Evolutionary conservation across 345 rosid genomes (phyloP), one percentile per base, ranked within the genome.

Genomic region (Barbarea vulgaris): DNA sequence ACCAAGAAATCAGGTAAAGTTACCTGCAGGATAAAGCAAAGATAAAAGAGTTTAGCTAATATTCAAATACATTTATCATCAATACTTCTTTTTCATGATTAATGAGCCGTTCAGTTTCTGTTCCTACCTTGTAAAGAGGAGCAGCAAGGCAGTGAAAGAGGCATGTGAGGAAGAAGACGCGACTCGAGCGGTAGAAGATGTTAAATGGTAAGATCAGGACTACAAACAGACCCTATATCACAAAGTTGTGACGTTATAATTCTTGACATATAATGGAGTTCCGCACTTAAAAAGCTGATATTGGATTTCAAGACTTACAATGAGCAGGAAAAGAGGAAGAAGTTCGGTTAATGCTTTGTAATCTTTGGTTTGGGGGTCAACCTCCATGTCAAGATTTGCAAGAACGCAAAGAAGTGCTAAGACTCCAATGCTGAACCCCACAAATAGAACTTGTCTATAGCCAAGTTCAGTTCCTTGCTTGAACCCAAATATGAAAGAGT

Each of bases 1-100:
- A 90, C 64, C 81, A 85, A 83, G 78, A 86, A 89, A 84, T 89
- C 92, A 1, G 86, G 88, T 39, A 85, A 82, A 9, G 83, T 86
- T 15, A 89, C 92, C 94, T 87, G 82, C 78, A 81, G 13, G 6
- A 15, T n/a, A 58, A 50, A 46, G 25, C 21, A 1, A 51, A 15
- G 6, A 22, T 47, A n/a, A 4, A 48, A 34, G 22, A 66, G 9
- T 47, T 54, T 31, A 10, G 57, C 3, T 30, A 31, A n/a, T n/a
- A n/a, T n/a, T n/a, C n/a, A n/a, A n/a, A n/a, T n/a, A n/a, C n/a
- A n/a, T n/a, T n/a, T 31, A n/a, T 51, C 33, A 63, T 61, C 9
- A 47, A 21, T 22, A 24, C 18, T 17, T 52, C 0, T 27, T 51
- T 61, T 51, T 8, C 48, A 42, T 69, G 41, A 51, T 53, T 42